phyloP scores from a whole-genome alignment of 116 monocot species.

The Trichopus zeylanicus region DNA sequence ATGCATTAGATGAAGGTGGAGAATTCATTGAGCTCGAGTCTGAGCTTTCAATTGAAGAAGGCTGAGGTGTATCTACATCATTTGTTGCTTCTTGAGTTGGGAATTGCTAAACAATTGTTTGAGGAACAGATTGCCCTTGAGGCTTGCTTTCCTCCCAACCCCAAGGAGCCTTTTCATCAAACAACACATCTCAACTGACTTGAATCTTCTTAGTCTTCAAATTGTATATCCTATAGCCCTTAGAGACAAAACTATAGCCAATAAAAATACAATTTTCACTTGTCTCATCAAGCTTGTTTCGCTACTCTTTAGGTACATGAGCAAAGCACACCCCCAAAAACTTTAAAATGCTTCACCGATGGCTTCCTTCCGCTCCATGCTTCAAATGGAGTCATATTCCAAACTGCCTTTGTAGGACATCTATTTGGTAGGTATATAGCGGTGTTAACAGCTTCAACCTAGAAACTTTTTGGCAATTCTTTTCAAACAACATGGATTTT shows the following conservation, averaged over 20 bases:
- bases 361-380: slow-evolving; percentile 7
- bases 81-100: background rate
- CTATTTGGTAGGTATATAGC: background rate
- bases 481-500: too few species aligned
- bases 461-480: too few species aligned
- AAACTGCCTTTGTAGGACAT: too few species aligned
- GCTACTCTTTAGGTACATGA: background rate
- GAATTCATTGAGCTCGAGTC: background rate
- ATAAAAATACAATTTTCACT: too few species aligned
- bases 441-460: slow-evolving; percentile 1
- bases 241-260: slow-evolving; percentile 1
- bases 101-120: background rate
- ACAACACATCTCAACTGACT: slow-evolving; percentile 10
- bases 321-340: slow-evolving; percentile 6
- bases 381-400: slow-evolving; percentile 11
- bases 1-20: background rate
- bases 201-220: slow-evolving; percentile 7
- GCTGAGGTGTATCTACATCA: too few species aligned
- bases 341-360: background rate
- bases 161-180: slow-evolving; percentile 4
- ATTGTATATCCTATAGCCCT: slow-evolving; percentile 6
- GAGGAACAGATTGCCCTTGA: background rate
- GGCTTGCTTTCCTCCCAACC: too few species aligned
- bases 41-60: too few species aligned
- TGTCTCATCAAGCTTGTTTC: slow-evolving; percentile 7